Percentiles rank a stretch among this genome's conserved stretches.
phyloP scores from a whole-genome alignment of 192 early-diverging fungal species.

The Umbelopsis vinacea region DNA sequence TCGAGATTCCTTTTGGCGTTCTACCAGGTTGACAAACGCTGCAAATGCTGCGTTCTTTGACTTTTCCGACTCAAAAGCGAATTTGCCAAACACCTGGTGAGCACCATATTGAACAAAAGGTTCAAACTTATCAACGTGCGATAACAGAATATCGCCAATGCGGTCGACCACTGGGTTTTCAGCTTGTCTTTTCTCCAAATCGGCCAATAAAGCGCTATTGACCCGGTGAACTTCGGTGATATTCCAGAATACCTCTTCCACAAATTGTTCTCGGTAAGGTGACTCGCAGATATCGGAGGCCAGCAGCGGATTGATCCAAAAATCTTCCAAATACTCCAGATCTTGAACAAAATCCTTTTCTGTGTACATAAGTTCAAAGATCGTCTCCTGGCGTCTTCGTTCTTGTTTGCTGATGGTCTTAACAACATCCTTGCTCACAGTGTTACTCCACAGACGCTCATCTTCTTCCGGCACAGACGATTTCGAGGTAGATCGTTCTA shows the following conservation, averaged over 20 bases:
- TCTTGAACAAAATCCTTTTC: constrained; percentile 82
- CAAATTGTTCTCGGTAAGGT: constrained; percentile 70
- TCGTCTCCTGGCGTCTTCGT: constrained; percentile 77
- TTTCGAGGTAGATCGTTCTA: not conserved
- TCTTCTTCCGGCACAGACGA: constrained; percentile 45
- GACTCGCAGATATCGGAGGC: constrained; percentile 67
- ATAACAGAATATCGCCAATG: constrained; percentile 76
- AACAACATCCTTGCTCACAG: constrained; percentile 75
- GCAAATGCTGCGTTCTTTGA: constrained; percentile 65
- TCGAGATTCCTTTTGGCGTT: constrained; percentile 79
- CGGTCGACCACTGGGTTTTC: constrained; percentile 64
- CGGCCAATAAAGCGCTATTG: constrained; percentile 56
- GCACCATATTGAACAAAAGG: constrained; percentile 88
- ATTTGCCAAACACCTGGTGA: constrained; percentile 81
- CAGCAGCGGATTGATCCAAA: constrained; percentile 70
- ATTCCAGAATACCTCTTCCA: constrained; percentile 79
- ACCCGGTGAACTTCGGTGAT: constrained; percentile 64
- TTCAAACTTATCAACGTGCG: constrained; percentile 62
- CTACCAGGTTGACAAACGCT: constrained; percentile 80
- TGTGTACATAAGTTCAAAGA: constrained; percentile 83
- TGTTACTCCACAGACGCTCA: constrained; percentile 81
- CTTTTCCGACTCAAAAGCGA: constrained; percentile 83
- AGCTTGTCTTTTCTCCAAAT: constrained; percentile 60
- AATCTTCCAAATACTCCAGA: constrained; percentile 69
- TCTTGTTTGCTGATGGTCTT: constrained; percentile 69